Evolutionary conservation across 495 filamentous ascomycete genomes (phyloP).

Genomic region (Penicillium steckii): DNA sequence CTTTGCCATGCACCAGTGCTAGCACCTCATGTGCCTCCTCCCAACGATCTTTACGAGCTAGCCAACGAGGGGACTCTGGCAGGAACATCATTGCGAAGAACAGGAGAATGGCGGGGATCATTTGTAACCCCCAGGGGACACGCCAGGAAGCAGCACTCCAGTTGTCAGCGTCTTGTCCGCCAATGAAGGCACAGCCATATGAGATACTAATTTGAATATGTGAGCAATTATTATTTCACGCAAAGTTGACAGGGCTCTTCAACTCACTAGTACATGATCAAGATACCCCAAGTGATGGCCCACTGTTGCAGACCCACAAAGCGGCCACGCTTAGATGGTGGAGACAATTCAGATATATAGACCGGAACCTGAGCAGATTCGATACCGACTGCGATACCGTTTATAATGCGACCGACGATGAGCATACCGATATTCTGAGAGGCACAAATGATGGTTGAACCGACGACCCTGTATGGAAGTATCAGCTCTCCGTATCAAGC

Average conservation of each 20-base stretch:
- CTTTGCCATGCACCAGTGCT: conserved; percentile 64
- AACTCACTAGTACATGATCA: conserved; percentile 68
- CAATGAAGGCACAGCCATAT: conserved; percentile 64
- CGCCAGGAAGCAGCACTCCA: conserved; percentile 60
- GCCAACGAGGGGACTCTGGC: conserved; percentile 77
- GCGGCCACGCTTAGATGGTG: conserved; percentile 66
- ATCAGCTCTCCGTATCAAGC: no score
- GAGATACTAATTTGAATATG: conserved; percentile 45
- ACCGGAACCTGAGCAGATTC: conserved; percentile 79
- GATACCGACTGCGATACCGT: conserved; percentile 74
- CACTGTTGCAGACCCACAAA: conserved; percentile 73
- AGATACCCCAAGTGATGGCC: conserved; percentile 79
- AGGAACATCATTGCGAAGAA: conserved; percentile 62
- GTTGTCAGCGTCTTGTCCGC: conserved; percentile 17
- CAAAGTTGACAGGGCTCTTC: no score
- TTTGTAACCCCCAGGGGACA: conserved; percentile 75
- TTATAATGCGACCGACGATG: conserved; percentile 72
- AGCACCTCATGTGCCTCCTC: conserved; percentile 65
- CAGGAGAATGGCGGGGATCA: conserved; percentile 66
- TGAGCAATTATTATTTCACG: neutral
- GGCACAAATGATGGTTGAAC: conserved; percentile 68
- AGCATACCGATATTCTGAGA: conserved; percentile 74
- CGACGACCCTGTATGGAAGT: conserved; percentile 46
- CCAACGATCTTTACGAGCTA: conserved; percentile 72
- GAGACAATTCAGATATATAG: conserved; percentile 73